Percentiles rank a stretch among this genome's conserved stretches.
phyloP scores from a whole-genome alignment of 2,329 filamentous ascomycete genomes.

The Coniochaeta sp. region DNA sequence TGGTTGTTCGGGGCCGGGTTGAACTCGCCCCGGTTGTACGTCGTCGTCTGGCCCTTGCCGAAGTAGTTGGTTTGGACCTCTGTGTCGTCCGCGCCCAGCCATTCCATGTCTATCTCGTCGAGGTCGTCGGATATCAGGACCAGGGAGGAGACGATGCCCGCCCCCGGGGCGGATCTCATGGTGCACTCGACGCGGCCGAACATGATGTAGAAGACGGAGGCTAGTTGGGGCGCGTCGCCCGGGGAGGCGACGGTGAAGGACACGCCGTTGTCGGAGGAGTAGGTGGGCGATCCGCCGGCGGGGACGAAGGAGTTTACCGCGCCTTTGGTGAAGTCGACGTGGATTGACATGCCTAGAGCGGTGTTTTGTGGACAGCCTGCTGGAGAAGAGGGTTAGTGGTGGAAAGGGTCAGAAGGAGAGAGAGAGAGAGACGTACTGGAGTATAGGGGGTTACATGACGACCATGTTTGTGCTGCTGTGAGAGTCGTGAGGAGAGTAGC shows the following conservation, averaged over 20 bases:
- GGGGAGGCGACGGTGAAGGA: constrained; percentile 71
- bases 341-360: constrained; percentile 75
- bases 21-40: constrained; percentile 83
- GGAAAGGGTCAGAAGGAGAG: constrained; percentile 3
- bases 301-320: constrained; percentile 71
- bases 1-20: constrained; percentile 67
- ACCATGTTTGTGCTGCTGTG: constrained; percentile 22
- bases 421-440: constrained; percentile 17
- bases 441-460: constrained; percentile 22
- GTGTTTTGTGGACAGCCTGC: constrained; percentile 66
- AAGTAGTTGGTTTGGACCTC: constrained; percentile 98
- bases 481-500: constrained; percentile 13
- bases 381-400: constrained; percentile 16
- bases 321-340: constrained; percentile 76
- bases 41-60: constrained; percentile 77
- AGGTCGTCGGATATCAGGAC: constrained; percentile 86
- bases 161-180: constrained; percentile 79
- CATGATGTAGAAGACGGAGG: constrained; percentile 97
- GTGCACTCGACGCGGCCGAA: constrained; percentile 85
- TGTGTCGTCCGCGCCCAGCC: constrained; percentile 69
- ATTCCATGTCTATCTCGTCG: constrained; percentile 97
- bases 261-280: constrained; percentile 71
- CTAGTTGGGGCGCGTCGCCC: constrained; percentile 80
- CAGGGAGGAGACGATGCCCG: constrained; percentile 86
- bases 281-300: constrained; percentile 61